Evolutionary conservation across 352 stramenopile genomes (phyloP), one percentile per base, ranked within the genome.

Genomic region (Pythium folliculosum): DNA sequence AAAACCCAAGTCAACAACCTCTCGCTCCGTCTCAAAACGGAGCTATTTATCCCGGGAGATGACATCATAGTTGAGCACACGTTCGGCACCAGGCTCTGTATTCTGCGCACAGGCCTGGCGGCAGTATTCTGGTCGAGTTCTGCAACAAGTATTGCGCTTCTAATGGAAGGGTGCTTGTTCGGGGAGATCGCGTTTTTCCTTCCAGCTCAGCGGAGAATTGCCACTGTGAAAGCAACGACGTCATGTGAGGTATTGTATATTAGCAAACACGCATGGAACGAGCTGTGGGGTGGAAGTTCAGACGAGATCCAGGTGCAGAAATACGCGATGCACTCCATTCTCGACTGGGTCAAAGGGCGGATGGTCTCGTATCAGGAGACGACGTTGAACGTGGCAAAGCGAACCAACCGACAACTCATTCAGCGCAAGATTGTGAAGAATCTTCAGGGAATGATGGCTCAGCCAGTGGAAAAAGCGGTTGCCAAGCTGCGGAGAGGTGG

Each of bases 111-210:
- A 56, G 86, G 86, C 0, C 2, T 87, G 2, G 83, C 81, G 3
- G 81, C 76, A 0, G 84, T 80, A 0, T 82, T 90, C 12, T 92
- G 80, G 81, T 78, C 77, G 0, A 69, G 69, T 4, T 88, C 82
- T 0, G 71, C 73, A 22, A 80, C 78, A 1, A 88, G 65, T n/a
- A 73, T 92, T 17, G 77, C 78, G 0, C 64, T 91, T 17, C 67
- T 93, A 0, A 76, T 90, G 61, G 72, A 88, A 32, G 79, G 80
- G 5, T 84, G 78, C 14, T 40, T 92, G 16, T 93, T 93, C 47
- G 85, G 85, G 0, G 85, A 93, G 62, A 49, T 91, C 16, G 80
- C 75, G 2, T 90, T 93, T 63, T 91, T 93, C 53, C 30, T 94
- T 2, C 72, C 80, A 0, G 58, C 63, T 0, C 83, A 93, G 27